Conservation (phyloP, 352 stramenopile genomes). For the Phytophthora chlamydospora region DNA sequence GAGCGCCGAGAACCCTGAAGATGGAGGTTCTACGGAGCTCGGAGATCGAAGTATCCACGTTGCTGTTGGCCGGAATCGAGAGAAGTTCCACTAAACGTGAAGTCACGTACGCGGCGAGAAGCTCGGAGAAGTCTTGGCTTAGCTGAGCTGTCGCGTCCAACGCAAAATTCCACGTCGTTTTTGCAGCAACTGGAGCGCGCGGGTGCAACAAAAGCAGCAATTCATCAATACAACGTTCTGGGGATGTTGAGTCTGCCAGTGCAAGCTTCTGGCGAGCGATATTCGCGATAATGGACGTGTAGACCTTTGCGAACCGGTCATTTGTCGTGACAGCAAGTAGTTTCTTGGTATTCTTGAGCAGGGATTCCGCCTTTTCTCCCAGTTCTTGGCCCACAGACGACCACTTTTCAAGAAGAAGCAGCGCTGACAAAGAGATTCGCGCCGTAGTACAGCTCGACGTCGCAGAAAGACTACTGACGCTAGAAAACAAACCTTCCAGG, state of each 20-base stretch:
- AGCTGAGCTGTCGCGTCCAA: slow-evolving; percentile 28
- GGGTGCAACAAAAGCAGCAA: slow-evolving; percentile 42
- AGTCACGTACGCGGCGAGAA: slow-evolving; percentile 16
- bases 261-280: slow-evolving; percentile 25
- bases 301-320: slow-evolving; percentile 31
- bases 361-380: slow-evolving; percentile 16
- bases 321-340: slow-evolving; percentile 25
- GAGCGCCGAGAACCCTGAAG: slow-evolving; percentile 29
- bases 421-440: slow-evolving; percentile 41
- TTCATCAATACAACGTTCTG: slow-evolving; percentile 22
- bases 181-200: slow-evolving; percentile 20
- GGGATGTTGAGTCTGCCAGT: neutral
- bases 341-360: slow-evolving; percentile 23
- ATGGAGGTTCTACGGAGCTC: slow-evolving; percentile 23
- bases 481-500: slow-evolving; percentile 36
- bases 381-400: slow-evolving; percentile 14
- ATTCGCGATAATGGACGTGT: slow-evolving; percentile 34
- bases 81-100: slow-evolving; percentile 36
- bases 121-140: slow-evolving; percentile 25
- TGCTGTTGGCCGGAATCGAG: slow-evolving; percentile 14
- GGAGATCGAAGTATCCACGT: slow-evolving; percentile 4
- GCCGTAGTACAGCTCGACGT: neutral
- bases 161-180: slow-evolving; percentile 27
- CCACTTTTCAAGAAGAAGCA: slow-evolving; percentile 40
- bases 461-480: neutral